Conservation (phyloP, 441 rosid genomes). For the Eutrema salsugineum region DNA sequence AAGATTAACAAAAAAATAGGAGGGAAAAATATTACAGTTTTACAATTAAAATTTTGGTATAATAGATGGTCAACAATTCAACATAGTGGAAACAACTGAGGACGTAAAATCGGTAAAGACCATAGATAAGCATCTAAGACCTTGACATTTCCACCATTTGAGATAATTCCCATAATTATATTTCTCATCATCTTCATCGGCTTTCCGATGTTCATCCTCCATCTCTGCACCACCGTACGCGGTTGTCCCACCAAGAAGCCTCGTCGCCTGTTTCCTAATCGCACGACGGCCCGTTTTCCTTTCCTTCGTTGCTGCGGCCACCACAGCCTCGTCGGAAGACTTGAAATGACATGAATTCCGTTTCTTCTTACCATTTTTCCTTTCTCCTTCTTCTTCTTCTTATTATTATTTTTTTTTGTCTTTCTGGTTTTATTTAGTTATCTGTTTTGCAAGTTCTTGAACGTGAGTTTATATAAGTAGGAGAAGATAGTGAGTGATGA, state of each 20-base stretch:
- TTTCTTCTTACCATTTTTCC: slow-evolving; percentile 43
- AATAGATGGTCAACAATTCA: slow-evolving; percentile 26
- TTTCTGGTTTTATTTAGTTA: not conserved
- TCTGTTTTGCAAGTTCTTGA: slow-evolving; percentile 7
- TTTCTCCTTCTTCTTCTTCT: not conserved
- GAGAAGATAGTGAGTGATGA: slow-evolving; percentile 15
- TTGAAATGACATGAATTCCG: slow-evolving; percentile 29
- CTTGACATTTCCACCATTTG: slow-evolving; percentile 27
- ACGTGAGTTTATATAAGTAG: slow-evolving; percentile 9
- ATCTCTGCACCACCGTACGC: slow-evolving; percentile 44
- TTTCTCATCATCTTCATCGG: slow-evolving; percentile 55
- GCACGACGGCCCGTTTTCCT: slow-evolving; percentile 46
- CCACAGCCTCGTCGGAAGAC: slow-evolving; percentile 38
- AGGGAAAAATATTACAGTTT: no score
- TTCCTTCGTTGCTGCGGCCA: slow-evolving; percentile 42
- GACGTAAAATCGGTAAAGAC: slow-evolving; percentile 63
- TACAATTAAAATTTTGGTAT: no score
- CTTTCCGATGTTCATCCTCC: slow-evolving; percentile 52
- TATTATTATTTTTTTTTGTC: not conserved
- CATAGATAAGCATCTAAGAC: slow-evolving; percentile 41
- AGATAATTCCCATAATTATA: slow-evolving; percentile 50
- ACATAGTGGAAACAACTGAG: slow-evolving; percentile 76
- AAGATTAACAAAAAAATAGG: no score
- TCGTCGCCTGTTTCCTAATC: slow-evolving; percentile 67
- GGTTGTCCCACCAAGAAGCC: slow-evolving; percentile 60